Evolutionary conservation across 2,329 filamentous ascomycete genomes (phyloP), one percentile per base, ranked within the genome.

Genomic region (Colletotrichum lupini): DNA sequence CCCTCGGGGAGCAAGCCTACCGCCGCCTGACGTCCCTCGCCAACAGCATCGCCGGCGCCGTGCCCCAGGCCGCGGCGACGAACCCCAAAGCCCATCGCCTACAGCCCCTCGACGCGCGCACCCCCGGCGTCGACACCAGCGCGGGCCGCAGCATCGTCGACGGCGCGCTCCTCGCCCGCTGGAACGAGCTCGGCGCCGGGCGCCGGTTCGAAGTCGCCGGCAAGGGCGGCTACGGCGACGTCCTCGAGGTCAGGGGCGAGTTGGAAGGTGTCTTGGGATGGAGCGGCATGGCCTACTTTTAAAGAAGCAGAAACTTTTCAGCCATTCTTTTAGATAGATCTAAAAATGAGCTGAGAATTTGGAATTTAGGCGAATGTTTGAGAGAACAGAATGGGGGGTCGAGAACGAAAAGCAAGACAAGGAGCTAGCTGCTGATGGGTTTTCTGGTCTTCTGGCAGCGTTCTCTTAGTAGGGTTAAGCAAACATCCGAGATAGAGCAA

Each of bases 71-170:
- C 5, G 94, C 92, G 8, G 95, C 94, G 0, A 86, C 98, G 62
- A 98, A 98, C 82, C 93, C 95, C 2, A 91, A 93, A 68, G 94
- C 92, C 0, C 94, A 96, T 83, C 89, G 97, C 16, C 86, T 86
- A 12, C 74, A 74, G 60, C 90, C 78, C 80, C 87, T 76, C 11
- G 81, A 83, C 76, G 88, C 81, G 79, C 85, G 73, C 72, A 82
- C 79, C 6, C 84, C 89, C 0, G 89, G 87, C 16, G 89, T 92
- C 1, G 90, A 92, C 63, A 87, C 86, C 69, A 89, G 84, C 76
- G 89, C 87, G 0, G 90, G 89, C 1, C 86, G 93, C 22, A 91
- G 90, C 2, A 89, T 97, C 64, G 88, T 98, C 4, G 95, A 98
- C 80, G 95, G 95, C 0, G 88, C 87, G n/a, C 79, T 98, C 53